phyloP scores from a whole-genome alignment of 495 filamentous ascomycete species.

The Podospora sp. region DNA sequence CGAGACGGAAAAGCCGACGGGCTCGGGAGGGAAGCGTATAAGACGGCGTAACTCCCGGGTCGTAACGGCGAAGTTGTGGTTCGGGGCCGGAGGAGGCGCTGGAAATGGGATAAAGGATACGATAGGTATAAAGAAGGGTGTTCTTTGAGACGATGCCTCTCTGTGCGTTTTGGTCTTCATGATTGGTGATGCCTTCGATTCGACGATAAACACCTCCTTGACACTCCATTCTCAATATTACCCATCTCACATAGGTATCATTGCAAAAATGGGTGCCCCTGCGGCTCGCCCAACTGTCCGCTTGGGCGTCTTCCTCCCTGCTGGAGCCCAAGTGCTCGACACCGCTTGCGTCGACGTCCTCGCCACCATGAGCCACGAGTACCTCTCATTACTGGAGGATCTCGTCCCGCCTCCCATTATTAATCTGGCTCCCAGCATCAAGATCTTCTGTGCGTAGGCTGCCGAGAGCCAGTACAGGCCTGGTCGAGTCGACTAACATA shows the following conservation, averaged over 20 bases:
- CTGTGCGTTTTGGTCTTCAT: neutral
- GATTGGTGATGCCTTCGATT: neutral
- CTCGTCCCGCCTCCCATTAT: conserved; percentile 40
- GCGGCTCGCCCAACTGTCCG: conserved; percentile 27
- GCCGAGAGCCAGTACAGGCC: neutral
- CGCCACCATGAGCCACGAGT: conserved; percentile 48
- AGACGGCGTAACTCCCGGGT: neutral
- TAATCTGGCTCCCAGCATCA: conserved; percentile 42
- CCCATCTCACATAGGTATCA: no score
- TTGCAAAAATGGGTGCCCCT: conserved; percentile 2
- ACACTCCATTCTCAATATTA: no score
- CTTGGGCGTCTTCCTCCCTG: conserved; percentile 52
- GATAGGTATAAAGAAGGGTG: neutral
- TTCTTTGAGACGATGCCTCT: neutral
- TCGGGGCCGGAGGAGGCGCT: neutral
- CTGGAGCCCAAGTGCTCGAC: conserved; percentile 52
- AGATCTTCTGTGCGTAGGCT: conserved; percentile 38
- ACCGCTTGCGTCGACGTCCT: conserved; percentile 53
- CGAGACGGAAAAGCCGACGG: neutral
- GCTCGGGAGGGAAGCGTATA: neutral
- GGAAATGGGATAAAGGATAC: neutral
- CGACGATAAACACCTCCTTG: no score
- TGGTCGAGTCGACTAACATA: neutral
- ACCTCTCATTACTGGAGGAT: conserved; percentile 35
- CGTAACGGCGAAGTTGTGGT: neutral